Conservation (phyloP, 2,329 filamentous ascomycete species). For the Chrysoporthe austroafricana region DNA sequence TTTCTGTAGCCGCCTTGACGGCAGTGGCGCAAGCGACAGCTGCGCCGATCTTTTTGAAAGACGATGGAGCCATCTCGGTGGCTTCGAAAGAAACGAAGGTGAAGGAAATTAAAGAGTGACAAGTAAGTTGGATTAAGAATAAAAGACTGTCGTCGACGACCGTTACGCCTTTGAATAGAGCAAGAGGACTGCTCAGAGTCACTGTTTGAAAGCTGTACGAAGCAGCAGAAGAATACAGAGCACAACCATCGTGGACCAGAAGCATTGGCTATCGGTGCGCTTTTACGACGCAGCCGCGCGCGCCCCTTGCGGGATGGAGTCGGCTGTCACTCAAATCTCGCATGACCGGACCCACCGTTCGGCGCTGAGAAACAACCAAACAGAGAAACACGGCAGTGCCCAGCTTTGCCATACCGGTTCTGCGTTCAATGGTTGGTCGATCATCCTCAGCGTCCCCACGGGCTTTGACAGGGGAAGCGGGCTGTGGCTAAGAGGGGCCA, state of each 20-base stretch:
- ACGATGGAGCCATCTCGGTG: constrained; percentile 22
- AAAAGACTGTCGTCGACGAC: constrained; percentile 23
- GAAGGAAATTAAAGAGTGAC: constrained; percentile 10
- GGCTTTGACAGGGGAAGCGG: neutral
- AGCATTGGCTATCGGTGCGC: constrained; percentile 4
- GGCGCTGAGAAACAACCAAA: neutral
- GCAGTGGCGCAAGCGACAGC: constrained; percentile 24
- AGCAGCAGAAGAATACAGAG: neutral
- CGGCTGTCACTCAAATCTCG: constrained; percentile 16
- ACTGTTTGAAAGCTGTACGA: neutral
- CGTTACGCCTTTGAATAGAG: constrained; percentile 22
- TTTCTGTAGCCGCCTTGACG: constrained; percentile 19
- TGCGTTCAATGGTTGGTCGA: neutral
- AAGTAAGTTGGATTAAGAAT: constrained; percentile 17
- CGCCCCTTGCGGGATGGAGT: constrained; percentile 8
- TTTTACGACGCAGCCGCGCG: constrained; percentile 1
- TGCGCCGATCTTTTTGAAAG: constrained; percentile 24
- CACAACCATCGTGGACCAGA: neutral
- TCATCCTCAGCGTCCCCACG: constrained; percentile 7
- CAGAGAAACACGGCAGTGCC: neutral
- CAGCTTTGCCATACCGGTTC: neutral
- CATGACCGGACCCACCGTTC: neutral
- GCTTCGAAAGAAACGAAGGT: constrained; percentile 6
- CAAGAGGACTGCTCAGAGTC: constrained; percentile 8
- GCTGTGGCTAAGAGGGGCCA: neutral